Percentiles rank a stretch among this genome's conserved stretches.
These are phyloP conservation scores for Colletotrichum australisinense DNA, from an alignment of 2,329 filamentous ascomycete genomes.

Conservation along the genomic window DNA sequence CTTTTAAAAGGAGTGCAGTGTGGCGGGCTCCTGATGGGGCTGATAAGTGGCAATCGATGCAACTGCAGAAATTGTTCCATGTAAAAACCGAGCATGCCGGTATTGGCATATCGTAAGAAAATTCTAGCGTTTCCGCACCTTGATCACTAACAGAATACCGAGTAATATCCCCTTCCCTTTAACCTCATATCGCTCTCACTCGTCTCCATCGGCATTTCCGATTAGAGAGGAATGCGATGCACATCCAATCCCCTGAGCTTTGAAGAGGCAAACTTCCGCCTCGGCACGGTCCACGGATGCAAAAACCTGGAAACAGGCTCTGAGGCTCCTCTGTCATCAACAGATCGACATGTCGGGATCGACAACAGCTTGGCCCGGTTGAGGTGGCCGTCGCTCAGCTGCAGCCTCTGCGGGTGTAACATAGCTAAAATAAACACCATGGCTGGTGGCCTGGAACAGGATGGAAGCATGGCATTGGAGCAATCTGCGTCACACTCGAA, in stretches of 20 bases:
- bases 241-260: neutral
- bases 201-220: slow-evolving; percentile 18
- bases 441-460: neutral
- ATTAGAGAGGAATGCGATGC: neutral
- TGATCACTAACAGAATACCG: too few relatives aligned
- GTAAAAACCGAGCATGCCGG: neutral
- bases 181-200: neutral
- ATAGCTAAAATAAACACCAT: slow-evolving; percentile 24
- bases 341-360: slow-evolving; percentile 21
- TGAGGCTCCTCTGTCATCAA: neutral
- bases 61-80: slow-evolving; percentile 17
- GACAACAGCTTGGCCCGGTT: slow-evolving; percentile 8
- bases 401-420: slow-evolving; percentile 26
- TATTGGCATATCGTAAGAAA: neutral
- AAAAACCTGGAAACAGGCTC: neutral
- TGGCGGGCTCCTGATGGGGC: slow-evolving; percentile 1
- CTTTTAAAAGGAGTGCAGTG: neutral
- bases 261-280: neutral
- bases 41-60: slow-evolving; percentile 22
- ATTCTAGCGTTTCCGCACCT: neutral
- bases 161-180: neutral
- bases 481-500: neutral
- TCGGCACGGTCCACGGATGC: neutral
- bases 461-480: neutral
- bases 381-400: slow-evolving; percentile 6